Evolutionary conservation across 495 filamentous ascomycete species (phyloP).

Genomic region (Peziza echinospora): DNA sequence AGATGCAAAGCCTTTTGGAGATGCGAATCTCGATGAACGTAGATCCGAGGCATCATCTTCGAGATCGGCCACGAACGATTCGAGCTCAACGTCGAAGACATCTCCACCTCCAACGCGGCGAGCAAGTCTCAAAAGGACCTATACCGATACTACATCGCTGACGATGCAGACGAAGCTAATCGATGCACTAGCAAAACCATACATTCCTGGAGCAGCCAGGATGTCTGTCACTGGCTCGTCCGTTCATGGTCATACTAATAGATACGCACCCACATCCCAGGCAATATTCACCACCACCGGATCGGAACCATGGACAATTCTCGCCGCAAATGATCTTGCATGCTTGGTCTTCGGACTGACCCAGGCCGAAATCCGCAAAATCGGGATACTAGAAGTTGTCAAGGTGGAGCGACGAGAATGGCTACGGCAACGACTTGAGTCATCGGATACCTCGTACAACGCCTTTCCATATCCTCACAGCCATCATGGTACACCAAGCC

Average conservation of each 20-base stretch:
- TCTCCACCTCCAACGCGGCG: slow-evolving; percentile 36
- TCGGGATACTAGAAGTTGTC: slow-evolving; percentile 89
- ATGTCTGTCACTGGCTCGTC: slow-evolving; percentile 19
- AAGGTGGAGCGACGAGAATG: slow-evolving; percentile 67
- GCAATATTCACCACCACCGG: slow-evolving; percentile 91
- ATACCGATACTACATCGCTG: slow-evolving; percentile 54
- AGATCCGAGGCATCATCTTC: slow-evolving; percentile 32
- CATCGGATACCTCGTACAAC: slow-evolving; percentile 22
- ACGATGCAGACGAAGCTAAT: slow-evolving; percentile 64
- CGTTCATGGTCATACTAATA: slow-evolving; percentile 64
- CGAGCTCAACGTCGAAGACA: slow-evolving; percentile 29
- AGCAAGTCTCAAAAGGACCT: slow-evolving; percentile 63
- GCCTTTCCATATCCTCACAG: slow-evolving; percentile 24
- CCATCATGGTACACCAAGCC: slow-evolving; percentile 18
- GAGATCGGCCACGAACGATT: slow-evolving; percentile 34
- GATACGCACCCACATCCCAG: slow-evolving; percentile 79
- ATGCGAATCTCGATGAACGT: slow-evolving; percentile 2
- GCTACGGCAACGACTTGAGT: slow-evolving; percentile 64
- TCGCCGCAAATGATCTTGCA: slow-evolving; percentile 90
- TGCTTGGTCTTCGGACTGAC: slow-evolving; percentile 93
- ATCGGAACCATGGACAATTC: slow-evolving; percentile 75
- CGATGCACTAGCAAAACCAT: slow-evolving; percentile 75
- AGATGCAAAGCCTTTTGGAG: not conserved
- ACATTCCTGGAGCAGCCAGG: slow-evolving; percentile 15
- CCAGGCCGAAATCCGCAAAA: slow-evolving; percentile 74